A percentile compares a stretch with the other conserved stretches of the same genome.
Conservation (phyloP, 1,139 yeast genomes). For the Blastobotrys aristatus region DNA sequence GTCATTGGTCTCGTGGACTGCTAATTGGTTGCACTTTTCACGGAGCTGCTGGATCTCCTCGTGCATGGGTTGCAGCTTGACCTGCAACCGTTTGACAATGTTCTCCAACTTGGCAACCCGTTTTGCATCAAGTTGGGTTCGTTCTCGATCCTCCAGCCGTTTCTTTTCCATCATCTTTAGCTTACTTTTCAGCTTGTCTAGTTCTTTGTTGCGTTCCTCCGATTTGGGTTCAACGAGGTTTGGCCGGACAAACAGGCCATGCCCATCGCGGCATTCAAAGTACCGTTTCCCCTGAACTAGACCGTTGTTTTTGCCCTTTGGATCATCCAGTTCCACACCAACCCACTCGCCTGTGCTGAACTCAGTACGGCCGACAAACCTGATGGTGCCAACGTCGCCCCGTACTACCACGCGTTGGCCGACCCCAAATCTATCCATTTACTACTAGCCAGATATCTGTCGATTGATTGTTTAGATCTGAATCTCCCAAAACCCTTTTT, state of each 20-base stretch:
- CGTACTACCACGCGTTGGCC: constrained; percentile 25
- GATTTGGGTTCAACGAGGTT: constrained; percentile 16
- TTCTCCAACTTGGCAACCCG: constrained; percentile 34
- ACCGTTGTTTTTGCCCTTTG: constrained; percentile 78
- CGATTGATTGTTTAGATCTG: neutral
- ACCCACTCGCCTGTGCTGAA: constrained; percentile 65
- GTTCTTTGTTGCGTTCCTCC: constrained; percentile 20
- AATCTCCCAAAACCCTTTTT: neutral
- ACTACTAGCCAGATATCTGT: neutral
- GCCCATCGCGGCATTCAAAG: constrained; percentile 44
- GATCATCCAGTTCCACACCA: constrained; percentile 64
- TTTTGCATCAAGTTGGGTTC: constrained; percentile 27
- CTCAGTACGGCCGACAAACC: constrained; percentile 43
- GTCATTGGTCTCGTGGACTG: constrained; percentile 31
- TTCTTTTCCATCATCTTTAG: constrained; percentile 31
- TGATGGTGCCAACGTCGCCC: constrained; percentile 24
- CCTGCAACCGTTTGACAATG: constrained; percentile 38
- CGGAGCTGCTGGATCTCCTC: constrained; percentile 34
- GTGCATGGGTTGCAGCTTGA: constrained; percentile 35
- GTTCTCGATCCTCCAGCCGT: constrained; percentile 30
- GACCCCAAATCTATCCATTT: constrained; percentile 13
- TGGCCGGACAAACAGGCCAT: constrained; percentile 45
- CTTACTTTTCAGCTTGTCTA: constrained; percentile 30
- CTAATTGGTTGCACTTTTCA: constrained; percentile 22
- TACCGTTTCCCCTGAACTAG: constrained; percentile 58